phyloP scores from a whole-genome alignment of 1,139 yeast species.

The Sugiyamaella grinbergsii region DNA sequence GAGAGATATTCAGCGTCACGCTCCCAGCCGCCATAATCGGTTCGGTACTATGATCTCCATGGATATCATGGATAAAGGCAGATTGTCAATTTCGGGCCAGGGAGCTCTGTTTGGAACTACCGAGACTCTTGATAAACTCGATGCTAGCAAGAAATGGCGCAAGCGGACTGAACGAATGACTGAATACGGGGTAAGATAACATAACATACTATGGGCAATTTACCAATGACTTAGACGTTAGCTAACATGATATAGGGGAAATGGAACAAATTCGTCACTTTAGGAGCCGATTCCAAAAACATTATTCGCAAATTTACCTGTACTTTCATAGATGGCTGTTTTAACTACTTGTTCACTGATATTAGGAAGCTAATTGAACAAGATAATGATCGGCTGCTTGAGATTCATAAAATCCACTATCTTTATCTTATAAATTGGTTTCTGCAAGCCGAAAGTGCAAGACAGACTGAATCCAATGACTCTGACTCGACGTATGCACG shows the following conservation, averaged over 20 bases:
- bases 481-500: slow-evolving; percentile 15
- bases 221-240: not conserved
- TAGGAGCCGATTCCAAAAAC: slow-evolving; percentile 44
- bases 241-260: slow-evolving; percentile 26
- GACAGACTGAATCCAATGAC: slow-evolving; percentile 22
- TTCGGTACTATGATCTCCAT: slow-evolving; percentile 86
- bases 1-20: slow-evolving; percentile 41
- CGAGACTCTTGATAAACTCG: slow-evolving; percentile 59
- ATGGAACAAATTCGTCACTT: slow-evolving; percentile 35
- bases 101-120: slow-evolving; percentile 56
- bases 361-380: slow-evolving; percentile 55
- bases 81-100: slow-evolving; percentile 77
- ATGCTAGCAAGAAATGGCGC: slow-evolving; percentile 68
- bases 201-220: not conserved
- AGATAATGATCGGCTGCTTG: slow-evolving; percentile 43
- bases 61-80: slow-evolving; percentile 56
- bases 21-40: slow-evolving; percentile 78
- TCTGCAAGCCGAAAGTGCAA: slow-evolving; percentile 43
- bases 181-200: slow-evolving; percentile 38
- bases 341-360: slow-evolving; percentile 59
- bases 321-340: slow-evolving; percentile 72
- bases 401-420: slow-evolving; percentile 51
- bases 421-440: slow-evolving; percentile 76
- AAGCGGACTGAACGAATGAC: slow-evolving; percentile 42
- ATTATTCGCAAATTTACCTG: slow-evolving; percentile 52